Percentiles rank a stretch among this genome's conserved stretches.
Evolutionary conservation across 2,329 filamentous ascomycete species (phyloP).

Genomic region (Pseudogymnoascus sp.): DNA sequence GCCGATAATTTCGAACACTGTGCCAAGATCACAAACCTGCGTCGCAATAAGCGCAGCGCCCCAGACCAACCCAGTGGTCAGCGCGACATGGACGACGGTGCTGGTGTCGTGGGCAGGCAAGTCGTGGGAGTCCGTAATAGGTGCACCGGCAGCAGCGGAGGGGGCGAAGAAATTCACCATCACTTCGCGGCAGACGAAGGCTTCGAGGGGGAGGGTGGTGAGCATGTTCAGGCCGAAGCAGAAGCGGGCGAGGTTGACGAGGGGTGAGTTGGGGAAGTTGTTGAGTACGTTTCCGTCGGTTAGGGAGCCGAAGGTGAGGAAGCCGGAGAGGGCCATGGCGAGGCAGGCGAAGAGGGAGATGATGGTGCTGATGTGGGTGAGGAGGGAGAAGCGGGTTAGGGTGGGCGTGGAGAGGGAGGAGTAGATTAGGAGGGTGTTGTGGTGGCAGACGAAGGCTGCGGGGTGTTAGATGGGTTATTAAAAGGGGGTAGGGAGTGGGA

Average conservation of each 20-base stretch:
- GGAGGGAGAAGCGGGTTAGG: slow-evolving; percentile 84
- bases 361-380: slow-evolving; percentile 88
- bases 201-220: slow-evolving; percentile 90
- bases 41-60: slow-evolving; percentile 70
- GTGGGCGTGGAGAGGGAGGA: slow-evolving; percentile 90
- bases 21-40: slow-evolving; percentile 84
- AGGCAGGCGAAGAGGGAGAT: slow-evolving; percentile 91
- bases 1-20: slow-evolving; percentile 92
- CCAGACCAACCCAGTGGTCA: slow-evolving; percentile 77
- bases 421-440: slow-evolving; percentile 97
- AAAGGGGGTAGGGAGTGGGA: background rate
- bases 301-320: slow-evolving; percentile 84
- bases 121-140: slow-evolving; percentile 35
- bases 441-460: slow-evolving; percentile 65
- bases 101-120: slow-evolving; percentile 61
- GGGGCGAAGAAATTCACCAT: slow-evolving; percentile 79
- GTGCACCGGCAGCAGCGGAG: background rate
- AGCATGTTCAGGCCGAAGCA: slow-evolving; percentile 99
- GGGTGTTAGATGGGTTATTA: slow-evolving; percentile 18
- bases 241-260: slow-evolving; percentile 90
- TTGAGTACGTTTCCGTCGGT: slow-evolving; percentile 96
- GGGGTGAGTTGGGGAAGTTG: slow-evolving; percentile 81
- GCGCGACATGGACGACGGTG: slow-evolving; percentile 69
- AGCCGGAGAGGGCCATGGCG: slow-evolving; percentile 78
- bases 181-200: slow-evolving; percentile 94